Conservation (phyloP, 805 yeast species). For the Priceomyces castillae region DNA sequence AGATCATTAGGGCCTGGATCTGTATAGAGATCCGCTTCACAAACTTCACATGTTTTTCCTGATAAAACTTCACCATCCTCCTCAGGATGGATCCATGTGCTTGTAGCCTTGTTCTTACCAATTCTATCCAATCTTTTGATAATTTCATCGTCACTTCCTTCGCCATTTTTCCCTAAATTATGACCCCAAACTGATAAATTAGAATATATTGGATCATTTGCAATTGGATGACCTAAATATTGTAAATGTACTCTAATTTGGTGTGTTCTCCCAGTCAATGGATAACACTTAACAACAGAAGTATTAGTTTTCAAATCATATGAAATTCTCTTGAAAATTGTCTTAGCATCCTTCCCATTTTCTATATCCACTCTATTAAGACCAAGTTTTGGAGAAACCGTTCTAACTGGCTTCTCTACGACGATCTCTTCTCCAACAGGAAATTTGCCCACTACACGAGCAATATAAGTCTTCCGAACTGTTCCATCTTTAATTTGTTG, state of each 20-base stretch:
- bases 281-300: constrained; percentile 78
- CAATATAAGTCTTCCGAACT: constrained; percentile 79
- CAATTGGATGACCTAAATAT: constrained; percentile 51
- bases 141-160: constrained; percentile 42
- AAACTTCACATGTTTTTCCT: constrained; percentile 58
- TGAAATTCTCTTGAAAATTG: constrained; percentile 65
- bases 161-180: constrained; percentile 59
- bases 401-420: constrained; percentile 66
- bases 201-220: constrained; percentile 73
- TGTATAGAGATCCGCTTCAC: constrained; percentile 69
- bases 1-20: constrained; percentile 90
- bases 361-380: constrained; percentile 51
- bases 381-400: constrained; percentile 72
- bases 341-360: constrained; percentile 69
- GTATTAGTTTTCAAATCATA: constrained; percentile 56
- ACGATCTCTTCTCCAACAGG: constrained; percentile 48
- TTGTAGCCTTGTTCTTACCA: constrained; percentile 68
- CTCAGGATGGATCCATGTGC: constrained; percentile 63
- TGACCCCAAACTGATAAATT: constrained; percentile 80
- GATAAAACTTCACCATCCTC: constrained; percentile 65
- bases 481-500: constrained; percentile 69
- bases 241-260: constrained; percentile 94
- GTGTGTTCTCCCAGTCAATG: constrained; percentile 91
- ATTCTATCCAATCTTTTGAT: constrained; percentile 54
- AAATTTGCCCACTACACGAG: constrained; percentile 84